phyloP scores from a whole-genome alignment of 345 rosid genomes.

The Populus euphratica region DNA sequence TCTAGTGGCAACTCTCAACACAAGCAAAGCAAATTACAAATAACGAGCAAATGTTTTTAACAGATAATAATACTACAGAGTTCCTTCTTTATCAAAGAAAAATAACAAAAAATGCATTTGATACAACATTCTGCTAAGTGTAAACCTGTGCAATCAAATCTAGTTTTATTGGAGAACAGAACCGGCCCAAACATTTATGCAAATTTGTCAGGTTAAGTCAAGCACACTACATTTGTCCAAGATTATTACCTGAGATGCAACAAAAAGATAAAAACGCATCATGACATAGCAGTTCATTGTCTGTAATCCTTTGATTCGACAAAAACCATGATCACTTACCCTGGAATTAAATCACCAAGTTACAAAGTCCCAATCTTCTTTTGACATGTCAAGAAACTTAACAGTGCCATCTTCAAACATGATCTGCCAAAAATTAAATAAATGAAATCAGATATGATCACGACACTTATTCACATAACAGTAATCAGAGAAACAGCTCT shows the following conservation, averaged over 20 bases:
- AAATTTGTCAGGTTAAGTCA: neutral
- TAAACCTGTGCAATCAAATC: neutral
- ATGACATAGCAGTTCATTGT: neutral
- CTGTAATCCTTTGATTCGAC: neutral
- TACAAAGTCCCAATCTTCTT: slow-evolving; percentile 62
- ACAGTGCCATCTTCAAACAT: slow-evolving; percentile 70
- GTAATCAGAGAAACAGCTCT: neutral
- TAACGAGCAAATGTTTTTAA: neutral
- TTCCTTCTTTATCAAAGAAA: neutral
- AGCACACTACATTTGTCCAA: neutral
- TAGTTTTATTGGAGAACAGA: neutral
- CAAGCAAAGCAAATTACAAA: neutral
- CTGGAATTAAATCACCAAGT: slow-evolving; percentile 21
- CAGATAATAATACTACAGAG: neutral
- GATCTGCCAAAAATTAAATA: slow-evolving; percentile 39
- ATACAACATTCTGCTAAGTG: neutral
- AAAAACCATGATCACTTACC: neutral
- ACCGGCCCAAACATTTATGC: neutral
- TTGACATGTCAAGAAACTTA: slow-evolving; percentile 61
- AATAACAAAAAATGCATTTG: neutral
- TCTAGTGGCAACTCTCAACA: neutral
- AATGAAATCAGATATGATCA: slow-evolving; percentile 6
- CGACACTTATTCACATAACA: neutral
- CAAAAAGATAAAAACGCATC: neutral
- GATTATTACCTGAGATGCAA: neutral